Conservation (phyloP, 2,329 filamentous ascomycete genomes). For the Chlorencoelia australis region DNA sequence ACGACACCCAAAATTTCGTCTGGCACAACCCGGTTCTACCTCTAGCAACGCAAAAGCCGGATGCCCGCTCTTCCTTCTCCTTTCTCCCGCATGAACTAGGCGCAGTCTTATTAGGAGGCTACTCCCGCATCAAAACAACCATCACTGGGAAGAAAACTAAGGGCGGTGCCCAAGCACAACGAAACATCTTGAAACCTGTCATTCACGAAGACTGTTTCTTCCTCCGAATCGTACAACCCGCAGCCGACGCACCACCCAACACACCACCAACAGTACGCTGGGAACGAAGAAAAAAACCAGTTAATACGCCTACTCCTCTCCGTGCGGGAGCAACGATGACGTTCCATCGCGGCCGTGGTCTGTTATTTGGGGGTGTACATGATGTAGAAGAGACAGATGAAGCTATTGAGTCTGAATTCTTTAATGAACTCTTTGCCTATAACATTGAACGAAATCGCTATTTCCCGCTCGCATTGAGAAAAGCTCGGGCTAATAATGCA, state of each 20-base stretch:
- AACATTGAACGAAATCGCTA: slow-evolving; percentile 93
- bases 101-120: slow-evolving; percentile 85
- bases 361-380: slow-evolving; percentile 89
- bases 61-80: slow-evolving; percentile 84
- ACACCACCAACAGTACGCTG: slow-evolving; percentile 68
- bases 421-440: slow-evolving; percentile 85
- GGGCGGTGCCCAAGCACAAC: slow-evolving; percentile 46
- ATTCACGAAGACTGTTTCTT: slow-evolving; percentile 96
- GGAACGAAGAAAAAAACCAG: slow-evolving; percentile 88
- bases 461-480: slow-evolving; percentile 71
- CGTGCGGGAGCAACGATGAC: slow-evolving; percentile 90
- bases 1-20: slow-evolving; percentile 76
- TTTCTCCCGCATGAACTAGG: slow-evolving; percentile 84
- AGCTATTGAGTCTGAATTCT: slow-evolving; percentile 95
- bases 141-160: slow-evolving; percentile 53
- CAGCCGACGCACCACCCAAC: slow-evolving; percentile 53
- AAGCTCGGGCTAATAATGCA: slow-evolving; percentile 58
- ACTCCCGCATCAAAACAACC: slow-evolving; percentile 77
- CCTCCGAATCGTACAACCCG: slow-evolving; percentile 66
- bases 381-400: slow-evolving; percentile 88
- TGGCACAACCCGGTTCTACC: slow-evolving; percentile 75
- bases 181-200: slow-evolving; percentile 72
- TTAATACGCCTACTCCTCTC: slow-evolving; percentile 74
- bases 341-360: slow-evolving; percentile 84
- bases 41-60: slow-evolving; percentile 74